Evolutionary conservation across 805 yeast genomes (phyloP), one percentile per base, ranked within the genome.

Genomic region (Candida sanyiensis): DNA sequence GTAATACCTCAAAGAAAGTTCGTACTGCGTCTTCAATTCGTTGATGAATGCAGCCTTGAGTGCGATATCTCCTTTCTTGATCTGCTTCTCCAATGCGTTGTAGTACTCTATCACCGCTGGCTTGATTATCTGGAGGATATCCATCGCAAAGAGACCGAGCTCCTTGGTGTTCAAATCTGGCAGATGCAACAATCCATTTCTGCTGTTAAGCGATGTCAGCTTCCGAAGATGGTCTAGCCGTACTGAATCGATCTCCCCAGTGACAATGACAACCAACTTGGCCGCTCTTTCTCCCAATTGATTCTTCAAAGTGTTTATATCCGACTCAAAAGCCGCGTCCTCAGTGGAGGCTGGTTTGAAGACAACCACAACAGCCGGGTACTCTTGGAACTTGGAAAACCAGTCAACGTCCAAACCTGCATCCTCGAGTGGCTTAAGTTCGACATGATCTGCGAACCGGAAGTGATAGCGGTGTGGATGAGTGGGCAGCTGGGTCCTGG

Each of bases 361-460:
- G 2, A 70, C 52, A 2, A 78, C 57, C 29, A 69, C 65, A 0
- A 71, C 67, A 1, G 70, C 47, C 0, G 85, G 84, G n/a, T 59
- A 39, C n/a, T 64, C 59, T 20, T 61, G 58, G 48, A 77, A 74
- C 49, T 75, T 77, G 25, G 66, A 63, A 11, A 77, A 42, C 86
- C 85, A 80, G 19, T 70, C 59, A 1, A 52, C 44, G 4, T 21
- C 28, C 10, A 17, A 15, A 12, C n/a, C 31, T 7, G 19, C 32
- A 9, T 29, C 21, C 12, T 32, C 22, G 13, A 39, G 13, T 7
- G 27, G 28, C 0, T 6, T 22, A n/a, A 11, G 6, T 12, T 7
- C 5, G 3, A 29, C n/a, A 20, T 22, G 22, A 19, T 29, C 33
- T 29, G 20, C 59, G 37, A 59, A 61, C 28, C 54, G 56, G 45